Percentiles rank a stretch among this genome's conserved stretches.
phyloP scores from a whole-genome alignment of 2,329 filamentous ascomycete species.

The Catunica adiposa region DNA sequence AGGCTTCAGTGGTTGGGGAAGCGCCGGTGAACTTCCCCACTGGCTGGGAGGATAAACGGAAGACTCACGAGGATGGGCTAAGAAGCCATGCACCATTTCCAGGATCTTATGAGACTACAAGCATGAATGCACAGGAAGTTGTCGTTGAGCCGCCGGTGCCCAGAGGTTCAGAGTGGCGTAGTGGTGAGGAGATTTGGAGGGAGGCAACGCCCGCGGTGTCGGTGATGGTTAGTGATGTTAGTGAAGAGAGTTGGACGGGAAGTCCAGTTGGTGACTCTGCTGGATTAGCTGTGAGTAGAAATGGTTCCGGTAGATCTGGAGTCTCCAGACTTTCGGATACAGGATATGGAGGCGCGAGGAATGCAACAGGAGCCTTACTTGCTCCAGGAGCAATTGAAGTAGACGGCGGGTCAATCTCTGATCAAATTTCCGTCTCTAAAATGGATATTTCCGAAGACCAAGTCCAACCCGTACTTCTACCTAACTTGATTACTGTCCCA shows the following conservation, averaged over 20 bases:
- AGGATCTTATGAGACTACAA: neutral
- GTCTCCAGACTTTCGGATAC: too few relatives aligned
- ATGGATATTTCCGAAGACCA: slow-evolving; percentile 17
- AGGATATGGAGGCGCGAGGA: neutral
- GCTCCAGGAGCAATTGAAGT: too few relatives aligned
- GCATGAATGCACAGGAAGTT: neutral
- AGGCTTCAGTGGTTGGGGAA: neutral
- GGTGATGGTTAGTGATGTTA: too few relatives aligned
- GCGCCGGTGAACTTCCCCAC: neutral
- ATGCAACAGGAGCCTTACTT: too few relatives aligned
- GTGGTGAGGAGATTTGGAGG: too few relatives aligned
- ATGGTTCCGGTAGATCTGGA: too few relatives aligned
- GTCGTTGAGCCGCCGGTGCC: too few relatives aligned
- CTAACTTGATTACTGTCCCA: slow-evolving; percentile 14
- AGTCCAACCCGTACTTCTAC: slow-evolving; percentile 16
- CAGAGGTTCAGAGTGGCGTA: too few relatives aligned
- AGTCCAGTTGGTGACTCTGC: too few relatives aligned
- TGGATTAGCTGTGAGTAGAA: too few relatives aligned
- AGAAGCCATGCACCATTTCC: neutral
- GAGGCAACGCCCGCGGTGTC: too few relatives aligned
- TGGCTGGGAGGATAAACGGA: neutral
- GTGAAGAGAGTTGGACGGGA: too few relatives aligned
- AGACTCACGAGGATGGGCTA: slow-evolving; percentile 1
- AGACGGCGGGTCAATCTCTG: slow-evolving; percentile 3
- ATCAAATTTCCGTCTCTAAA: slow-evolving; percentile 17